A percentile compares a stretch with the other conserved stretches of the same genome.
phyloP scores from a whole-genome alignment of 148 eudicot genomes.

The Spergularia marina region DNA sequence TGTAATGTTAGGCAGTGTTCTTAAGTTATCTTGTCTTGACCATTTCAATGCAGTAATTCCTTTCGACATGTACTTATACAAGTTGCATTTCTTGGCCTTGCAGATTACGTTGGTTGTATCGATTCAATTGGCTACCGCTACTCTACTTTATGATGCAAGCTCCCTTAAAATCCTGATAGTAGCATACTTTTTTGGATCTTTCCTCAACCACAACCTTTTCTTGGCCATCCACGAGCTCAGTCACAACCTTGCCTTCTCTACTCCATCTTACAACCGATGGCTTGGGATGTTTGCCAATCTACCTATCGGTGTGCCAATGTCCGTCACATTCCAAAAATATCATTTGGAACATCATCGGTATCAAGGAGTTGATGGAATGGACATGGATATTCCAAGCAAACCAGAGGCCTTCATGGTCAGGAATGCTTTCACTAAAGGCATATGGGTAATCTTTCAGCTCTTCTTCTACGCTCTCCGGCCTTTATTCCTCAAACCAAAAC shows the following conservation, averaged over 20 bases:
- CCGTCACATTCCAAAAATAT: conserved; percentile 93
- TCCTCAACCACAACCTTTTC: conserved; percentile 96
- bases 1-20: background rate
- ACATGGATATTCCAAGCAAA: conserved; percentile 88
- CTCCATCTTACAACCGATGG: conserved; percentile 82
- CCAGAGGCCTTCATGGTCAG: conserved; percentile 65
- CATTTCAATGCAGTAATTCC: background rate
- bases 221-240: conserved; percentile 92
- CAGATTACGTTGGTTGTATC: conserved; percentile 72
- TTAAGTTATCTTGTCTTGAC: background rate
- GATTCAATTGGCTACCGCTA: conserved; percentile 84
- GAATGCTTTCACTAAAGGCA: conserved; percentile 58
- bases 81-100: conserved; percentile 8
- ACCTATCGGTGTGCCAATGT: conserved; percentile 94
- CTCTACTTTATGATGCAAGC: conserved; percentile 51
- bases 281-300: conserved; percentile 94
- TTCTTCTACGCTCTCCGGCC: conserved; percentile 93
- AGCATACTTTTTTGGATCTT: conserved; percentile 85
- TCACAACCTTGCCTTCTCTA: conserved; percentile 92
- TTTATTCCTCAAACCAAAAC: conserved; percentile 84
- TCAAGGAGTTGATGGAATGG: conserved; percentile 89
- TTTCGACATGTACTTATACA: background rate
- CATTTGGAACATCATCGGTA: conserved; percentile 92
- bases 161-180: conserved; percentile 50
- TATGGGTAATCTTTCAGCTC: conserved; percentile 82